phyloP scores from a whole-genome alignment of 2,329 filamentous ascomycete genomes.

The Penicillium verrucosum region DNA sequence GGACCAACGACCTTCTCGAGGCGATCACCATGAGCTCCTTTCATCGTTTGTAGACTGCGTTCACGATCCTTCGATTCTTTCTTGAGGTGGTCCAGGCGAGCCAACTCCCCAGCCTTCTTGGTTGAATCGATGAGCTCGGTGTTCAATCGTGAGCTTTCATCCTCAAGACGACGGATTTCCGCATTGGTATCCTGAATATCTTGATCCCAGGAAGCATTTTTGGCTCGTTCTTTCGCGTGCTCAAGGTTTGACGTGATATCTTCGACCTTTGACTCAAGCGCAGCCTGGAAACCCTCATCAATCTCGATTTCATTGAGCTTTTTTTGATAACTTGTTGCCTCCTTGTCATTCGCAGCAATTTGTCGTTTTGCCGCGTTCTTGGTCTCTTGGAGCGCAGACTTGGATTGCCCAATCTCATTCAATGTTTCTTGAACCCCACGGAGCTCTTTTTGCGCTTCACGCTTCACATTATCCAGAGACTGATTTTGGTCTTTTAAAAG shows the following conservation, averaged over 20 bases:
- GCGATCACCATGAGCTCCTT: conserved; percentile 68
- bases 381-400: conserved; percentile 68
- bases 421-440: conserved; percentile 69
- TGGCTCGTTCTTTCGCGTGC: conserved; percentile 61
- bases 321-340: conserved; percentile 62
- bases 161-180: conserved; percentile 67
- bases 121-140: conserved; percentile 82
- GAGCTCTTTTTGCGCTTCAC: conserved; percentile 70
- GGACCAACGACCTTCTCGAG: conserved; percentile 62
- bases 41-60: conserved; percentile 73
- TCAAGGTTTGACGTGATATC: conserved; percentile 65
- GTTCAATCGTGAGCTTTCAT: conserved; percentile 67
- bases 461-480: conserved; percentile 69
- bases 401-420: conserved; percentile 70
- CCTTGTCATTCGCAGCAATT: conserved; percentile 70
- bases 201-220: conserved; percentile 64
- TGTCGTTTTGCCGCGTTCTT: conserved; percentile 71
- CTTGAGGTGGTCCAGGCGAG: conserved; percentile 76
- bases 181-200: conserved; percentile 65
- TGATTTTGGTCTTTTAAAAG: conserved; percentile 74
- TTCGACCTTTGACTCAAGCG: conserved; percentile 69
- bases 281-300: conserved; percentile 79
- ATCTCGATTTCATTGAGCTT: conserved; percentile 70
- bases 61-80: conserved; percentile 74
- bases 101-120: conserved; percentile 74